Conservation (phyloP, 2,329 filamentous ascomycete species). For the Tolypocladium ovalisporum region DNA sequence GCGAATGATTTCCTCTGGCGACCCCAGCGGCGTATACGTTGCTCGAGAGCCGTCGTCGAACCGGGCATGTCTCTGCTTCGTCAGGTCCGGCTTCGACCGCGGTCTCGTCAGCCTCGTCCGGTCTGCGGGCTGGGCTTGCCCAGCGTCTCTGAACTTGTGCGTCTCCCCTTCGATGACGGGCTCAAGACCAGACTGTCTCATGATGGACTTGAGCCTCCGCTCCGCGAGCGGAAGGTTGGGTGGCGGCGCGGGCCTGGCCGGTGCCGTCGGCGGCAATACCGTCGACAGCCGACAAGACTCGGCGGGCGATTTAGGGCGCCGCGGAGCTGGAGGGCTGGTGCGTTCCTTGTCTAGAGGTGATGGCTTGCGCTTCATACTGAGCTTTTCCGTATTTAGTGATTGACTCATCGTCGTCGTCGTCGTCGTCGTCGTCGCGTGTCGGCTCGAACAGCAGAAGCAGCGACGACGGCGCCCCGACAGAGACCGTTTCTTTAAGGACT, state of each 20-base stretch:
- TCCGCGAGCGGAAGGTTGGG: slow-evolving; percentile 3
- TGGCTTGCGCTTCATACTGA: neutral
- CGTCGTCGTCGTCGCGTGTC: neutral
- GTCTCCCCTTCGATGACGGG: slow-evolving; percentile 18
- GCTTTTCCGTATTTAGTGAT: neutral
- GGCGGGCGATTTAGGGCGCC: neutral
- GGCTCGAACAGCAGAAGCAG: neutral
- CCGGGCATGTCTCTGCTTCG: neutral
- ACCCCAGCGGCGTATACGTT: slow-evolving; percentile 10
- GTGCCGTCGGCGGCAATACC: neutral
- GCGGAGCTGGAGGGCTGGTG: neutral
- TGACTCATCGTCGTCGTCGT: neutral
- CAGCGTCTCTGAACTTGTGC: slow-evolving; percentile 8
- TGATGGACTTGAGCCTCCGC: slow-evolving; percentile 8
- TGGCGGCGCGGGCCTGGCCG: neutral
- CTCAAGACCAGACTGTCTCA: slow-evolving; percentile 12
- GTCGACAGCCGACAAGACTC: neutral
- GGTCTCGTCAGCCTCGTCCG: slow-evolving; percentile 1
- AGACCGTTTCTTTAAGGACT: neutral
- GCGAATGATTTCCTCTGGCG: slow-evolving; percentile 32
- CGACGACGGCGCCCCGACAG: neutral
- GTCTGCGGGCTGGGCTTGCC: slow-evolving; percentile 6
- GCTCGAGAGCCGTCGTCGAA: neutral
- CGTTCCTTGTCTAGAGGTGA: neutral
- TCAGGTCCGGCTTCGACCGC: neutral